phyloP scores from a whole-genome alignment of 2,329 filamentous ascomycete species.

The Biscogniauxia sp. region DNA sequence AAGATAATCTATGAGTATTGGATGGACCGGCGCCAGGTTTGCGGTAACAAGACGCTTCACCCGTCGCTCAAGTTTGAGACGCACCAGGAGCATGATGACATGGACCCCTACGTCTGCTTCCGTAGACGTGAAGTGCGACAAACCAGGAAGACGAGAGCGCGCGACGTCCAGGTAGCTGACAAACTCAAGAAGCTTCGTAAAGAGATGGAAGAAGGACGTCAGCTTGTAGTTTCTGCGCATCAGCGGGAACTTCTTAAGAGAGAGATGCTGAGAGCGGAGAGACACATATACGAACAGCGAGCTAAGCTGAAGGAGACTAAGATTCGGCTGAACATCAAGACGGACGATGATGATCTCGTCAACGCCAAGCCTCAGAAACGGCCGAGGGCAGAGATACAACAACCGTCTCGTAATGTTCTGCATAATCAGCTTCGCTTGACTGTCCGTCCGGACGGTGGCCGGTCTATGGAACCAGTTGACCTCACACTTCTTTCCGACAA shows the following conservation, averaged over 20 bases:
- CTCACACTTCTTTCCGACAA: conserved; percentile 74
- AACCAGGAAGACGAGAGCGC: conserved; percentile 88
- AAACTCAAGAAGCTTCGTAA: conserved; percentile 88
- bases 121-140: conserved; percentile 90
- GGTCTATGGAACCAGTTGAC: conserved; percentile 69
- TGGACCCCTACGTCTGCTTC: conserved; percentile 98
- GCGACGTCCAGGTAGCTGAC: conserved; percentile 91
- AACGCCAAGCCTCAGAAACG: conserved; percentile 82
- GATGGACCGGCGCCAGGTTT: conserved; percentile 67
- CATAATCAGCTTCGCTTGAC: conserved; percentile 67
- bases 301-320: conserved; percentile 83
- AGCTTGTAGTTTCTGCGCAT: conserved; percentile 73
- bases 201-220: conserved; percentile 85
- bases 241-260: conserved; percentile 78
- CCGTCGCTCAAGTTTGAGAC: conserved; percentile 89
- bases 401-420: conserved; percentile 56
- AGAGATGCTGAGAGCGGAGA: conserved; percentile 72
- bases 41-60: conserved; percentile 70
- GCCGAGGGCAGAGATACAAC: conserved; percentile 56
- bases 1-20: conserved; percentile 89
- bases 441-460: conserved; percentile 66
- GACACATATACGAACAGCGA: conserved; percentile 78
- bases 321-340: conserved; percentile 82
- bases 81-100: conserved; percentile 89
- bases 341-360: conserved; percentile 87